These are phyloP conservation scores for Paxillus ammoniavirescens DNA, from an alignment of 768 basidiomycete species.

Conservation along the genomic window DNA sequence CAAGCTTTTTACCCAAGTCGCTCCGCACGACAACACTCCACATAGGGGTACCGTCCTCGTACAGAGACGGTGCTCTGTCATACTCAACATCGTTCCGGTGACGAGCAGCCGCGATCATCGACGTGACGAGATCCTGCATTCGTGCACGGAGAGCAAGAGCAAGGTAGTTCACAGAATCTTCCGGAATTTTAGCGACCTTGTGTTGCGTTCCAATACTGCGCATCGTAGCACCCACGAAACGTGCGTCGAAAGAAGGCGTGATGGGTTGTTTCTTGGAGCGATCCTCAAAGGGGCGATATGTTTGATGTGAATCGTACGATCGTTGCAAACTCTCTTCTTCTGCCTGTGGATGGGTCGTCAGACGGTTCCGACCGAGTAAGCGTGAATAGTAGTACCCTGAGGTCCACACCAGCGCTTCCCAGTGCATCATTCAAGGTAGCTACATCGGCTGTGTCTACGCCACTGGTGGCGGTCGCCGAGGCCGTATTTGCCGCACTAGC, in stretches of 20 bases:
- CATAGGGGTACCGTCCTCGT: constrained; percentile 71
- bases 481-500: constrained; percentile 21
- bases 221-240: constrained; percentile 64
- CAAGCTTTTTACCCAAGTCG: constrained; percentile 78
- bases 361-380: no score
- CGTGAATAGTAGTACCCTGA: constrained; percentile 50
- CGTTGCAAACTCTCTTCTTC: constrained; percentile 83
- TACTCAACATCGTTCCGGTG: constrained; percentile 74
- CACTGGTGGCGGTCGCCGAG: constrained; percentile 25
- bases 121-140: constrained; percentile 63
- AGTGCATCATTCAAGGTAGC: constrained; percentile 81
- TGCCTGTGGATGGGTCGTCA: constrained; percentile 48
- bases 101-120: constrained; percentile 64
- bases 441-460: constrained; percentile 66
- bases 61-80: constrained; percentile 62
- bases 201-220: constrained; percentile 65
- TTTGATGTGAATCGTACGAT: constrained; percentile 56
- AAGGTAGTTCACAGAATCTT: constrained; percentile 74
- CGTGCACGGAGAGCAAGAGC: constrained; percentile 77
- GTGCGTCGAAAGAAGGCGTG: constrained; percentile 68
- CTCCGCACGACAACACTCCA: constrained; percentile 78
- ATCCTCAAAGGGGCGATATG: constrained; percentile 72
- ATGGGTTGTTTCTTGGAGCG: constrained; percentile 74
- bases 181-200: constrained; percentile 63
- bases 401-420: constrained; percentile 83